Conservation (phyloP, 2,329 filamentous ascomycete genomes). For the Pyricularia pennisetigena region DNA sequence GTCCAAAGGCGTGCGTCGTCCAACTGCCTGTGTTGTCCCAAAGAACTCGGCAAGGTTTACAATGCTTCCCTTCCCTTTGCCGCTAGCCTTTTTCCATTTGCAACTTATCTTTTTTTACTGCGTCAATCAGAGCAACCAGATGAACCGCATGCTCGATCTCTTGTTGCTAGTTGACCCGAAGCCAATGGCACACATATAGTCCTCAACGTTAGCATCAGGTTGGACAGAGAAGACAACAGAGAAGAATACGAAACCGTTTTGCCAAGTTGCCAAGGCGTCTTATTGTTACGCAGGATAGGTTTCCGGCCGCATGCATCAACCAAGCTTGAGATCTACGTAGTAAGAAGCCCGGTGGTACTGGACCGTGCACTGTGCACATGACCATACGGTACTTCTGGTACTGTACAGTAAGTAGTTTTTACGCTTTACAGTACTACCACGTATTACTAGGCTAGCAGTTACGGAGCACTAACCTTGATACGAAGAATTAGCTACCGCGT, state of each 20-base stretch:
- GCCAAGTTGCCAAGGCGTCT: background rate
- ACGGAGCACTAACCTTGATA: no score
- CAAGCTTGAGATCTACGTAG: no score
- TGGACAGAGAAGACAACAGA: background rate
- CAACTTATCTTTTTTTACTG: background rate
- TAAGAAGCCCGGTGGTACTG: background rate
- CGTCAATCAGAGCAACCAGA: background rate
- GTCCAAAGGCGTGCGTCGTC: background rate
- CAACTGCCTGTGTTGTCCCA: background rate
- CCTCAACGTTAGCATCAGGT: no score
- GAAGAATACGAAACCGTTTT: background rate
- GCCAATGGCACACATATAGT: background rate
- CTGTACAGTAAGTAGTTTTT: background rate
- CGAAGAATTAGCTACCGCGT: no score
- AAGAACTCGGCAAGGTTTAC: background rate
- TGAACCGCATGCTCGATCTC: background rate
- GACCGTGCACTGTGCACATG: background rate
- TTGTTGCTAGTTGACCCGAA: background rate
- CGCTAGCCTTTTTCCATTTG: background rate
- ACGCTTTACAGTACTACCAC: no score
- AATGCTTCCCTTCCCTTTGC: background rate
- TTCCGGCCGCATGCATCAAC: no score
- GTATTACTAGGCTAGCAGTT: no score
- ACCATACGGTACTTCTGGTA: background rate
- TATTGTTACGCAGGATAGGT: background rate